Evolutionary conservation across 768 basidiomycete genomes (phyloP), one percentile per base, ranked within the genome.

Genomic region (Omphalotus guepiniiformis): DNA sequence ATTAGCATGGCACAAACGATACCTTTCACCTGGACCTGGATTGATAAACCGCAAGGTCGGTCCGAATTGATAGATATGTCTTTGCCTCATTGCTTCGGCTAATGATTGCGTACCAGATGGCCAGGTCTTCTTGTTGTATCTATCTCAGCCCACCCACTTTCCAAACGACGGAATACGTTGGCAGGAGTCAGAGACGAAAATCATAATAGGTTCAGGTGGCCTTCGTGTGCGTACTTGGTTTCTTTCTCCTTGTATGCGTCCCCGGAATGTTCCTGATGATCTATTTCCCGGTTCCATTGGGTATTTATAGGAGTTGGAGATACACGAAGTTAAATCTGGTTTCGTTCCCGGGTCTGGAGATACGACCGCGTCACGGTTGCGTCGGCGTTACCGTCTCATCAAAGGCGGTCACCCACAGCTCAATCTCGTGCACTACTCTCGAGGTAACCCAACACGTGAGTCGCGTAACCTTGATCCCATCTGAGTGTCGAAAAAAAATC

Each of bases 121-220:
- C 0, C 75, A 82, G 56, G 65, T 83, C 25, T 69, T 74, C 28
- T 74, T 91, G n/a, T 63, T 91, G 37, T 89, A 76, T 64, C 66
- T 88, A 37, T 77, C 78, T 7, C 72, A 68, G 12, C 77, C 77
- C 48, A 57, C 72, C 21, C 72, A 76, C 2, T 85, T 87, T 59
- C 88, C 87, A 18, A 76, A 71, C 48, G 89, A 93, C 56, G 89
- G 89, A 16, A 72, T 92, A 47, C 79, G 85, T 34, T 93, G 76
- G 60, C 80, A 83, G 54, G 89, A 90, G 48, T 66, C 79, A 44
- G 89, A 92, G 58, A 74, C 75, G 35, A 78, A 80, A 54, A 80
- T 72, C 57, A 63, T 65, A 29, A 71, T 85, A 4, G 72, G 80
- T 25, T 69, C 68, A 39, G 77, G 71, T 8, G 56, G 51, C 41